A percentile compares a stretch with the other conserved stretches of the same genome.
These are phyloP conservation scores for Paralagenidium karlingii DNA, from an alignment of 352 stramenopile genomes.

Conservation along the genomic window DNA sequence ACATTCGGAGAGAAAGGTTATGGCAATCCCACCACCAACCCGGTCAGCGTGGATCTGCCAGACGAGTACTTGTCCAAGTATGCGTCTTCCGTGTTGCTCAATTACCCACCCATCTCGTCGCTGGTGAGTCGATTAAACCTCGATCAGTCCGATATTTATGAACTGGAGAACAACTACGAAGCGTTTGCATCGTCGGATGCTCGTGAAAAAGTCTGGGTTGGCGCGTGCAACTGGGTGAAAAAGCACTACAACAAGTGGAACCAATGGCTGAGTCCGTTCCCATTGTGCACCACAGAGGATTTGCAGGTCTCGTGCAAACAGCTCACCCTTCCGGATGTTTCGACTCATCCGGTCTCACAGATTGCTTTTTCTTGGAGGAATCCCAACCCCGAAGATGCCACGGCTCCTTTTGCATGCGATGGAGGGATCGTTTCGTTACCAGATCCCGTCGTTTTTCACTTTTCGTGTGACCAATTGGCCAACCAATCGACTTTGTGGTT, in stretches of 20 bases:
- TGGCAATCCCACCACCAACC: slow-evolving; percentile 23
- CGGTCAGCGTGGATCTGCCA: slow-evolving; percentile 26
- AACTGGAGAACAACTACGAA: slow-evolving; percentile 8
- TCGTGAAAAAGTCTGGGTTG: too few species aligned
- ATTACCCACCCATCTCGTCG: too few species aligned
- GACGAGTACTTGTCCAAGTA: slow-evolving; percentile 15
- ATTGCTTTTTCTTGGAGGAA: slow-evolving; percentile 20
- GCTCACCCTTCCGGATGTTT: too few species aligned
- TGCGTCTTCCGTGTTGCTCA: slow-evolving; percentile 3
- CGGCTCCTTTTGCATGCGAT: slow-evolving; percentile 23
- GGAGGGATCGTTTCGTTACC: slow-evolving; percentile 17
- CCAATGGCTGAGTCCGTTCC: slow-evolving; percentile 10
- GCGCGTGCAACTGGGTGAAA: slow-evolving; percentile 18
- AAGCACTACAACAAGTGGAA: slow-evolving; percentile 15
- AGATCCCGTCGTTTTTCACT: slow-evolving; percentile 15
- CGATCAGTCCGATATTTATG: slow-evolving; percentile 20
- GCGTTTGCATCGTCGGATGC: too few species aligned
- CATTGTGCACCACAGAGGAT: slow-evolving; percentile 11
- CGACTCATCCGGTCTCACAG: not conserved
- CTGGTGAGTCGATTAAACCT: too few species aligned
- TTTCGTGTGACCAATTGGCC: slow-evolving; percentile 11
- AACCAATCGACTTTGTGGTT: slow-evolving; percentile 19
- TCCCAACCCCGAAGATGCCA: slow-evolving; percentile 15
- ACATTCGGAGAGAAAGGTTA: slow-evolving; percentile 37
- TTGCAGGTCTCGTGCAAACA: too few species aligned